A percentile compares a stretch with the other conserved stretches of the same genome.
Conservation (phyloP, 2,329 filamentous ascomycete species). For the Hypoxylon sp. region DNA sequence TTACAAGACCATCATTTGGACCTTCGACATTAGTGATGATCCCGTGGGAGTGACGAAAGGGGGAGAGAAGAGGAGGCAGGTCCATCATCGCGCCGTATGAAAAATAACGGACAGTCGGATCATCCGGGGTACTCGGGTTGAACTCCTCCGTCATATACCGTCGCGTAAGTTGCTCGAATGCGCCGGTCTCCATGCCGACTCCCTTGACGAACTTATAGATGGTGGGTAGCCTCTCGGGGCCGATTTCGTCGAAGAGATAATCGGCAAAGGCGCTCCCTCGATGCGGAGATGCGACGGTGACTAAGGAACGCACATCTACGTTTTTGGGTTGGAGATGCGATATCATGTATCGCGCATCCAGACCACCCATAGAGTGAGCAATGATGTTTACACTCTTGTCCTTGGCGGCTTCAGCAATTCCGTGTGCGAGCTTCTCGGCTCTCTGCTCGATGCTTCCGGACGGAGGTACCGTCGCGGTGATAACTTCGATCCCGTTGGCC, state of each 20-base stretch:
- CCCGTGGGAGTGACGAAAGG: slow-evolving; percentile 62
- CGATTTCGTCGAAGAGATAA: slow-evolving; percentile 58
- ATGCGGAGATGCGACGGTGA: slow-evolving; percentile 65
- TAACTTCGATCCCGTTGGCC: slow-evolving; percentile 62
- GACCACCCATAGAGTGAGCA: slow-evolving; percentile 73
- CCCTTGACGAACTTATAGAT: slow-evolving; percentile 61
- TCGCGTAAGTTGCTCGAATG: slow-evolving; percentile 68
- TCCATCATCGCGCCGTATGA: slow-evolving; percentile 66
- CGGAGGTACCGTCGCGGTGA: slow-evolving; percentile 68
- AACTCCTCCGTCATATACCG: slow-evolving; percentile 67
- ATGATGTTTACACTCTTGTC: slow-evolving; percentile 77
- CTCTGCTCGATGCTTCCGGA: slow-evolving; percentile 68
- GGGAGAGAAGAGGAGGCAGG: slow-evolving; percentile 69
- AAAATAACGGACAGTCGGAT: slow-evolving; percentile 64
- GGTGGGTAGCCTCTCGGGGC: slow-evolving; percentile 60
- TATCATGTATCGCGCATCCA: slow-evolving; percentile 73
- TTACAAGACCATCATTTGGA: slow-evolving; percentile 73
- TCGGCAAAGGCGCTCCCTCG: slow-evolving; percentile 65
- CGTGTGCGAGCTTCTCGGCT: slow-evolving; percentile 63
- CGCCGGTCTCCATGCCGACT: slow-evolving; percentile 64
- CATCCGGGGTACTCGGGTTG: slow-evolving; percentile 65
- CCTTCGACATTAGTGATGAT: slow-evolving; percentile 63
- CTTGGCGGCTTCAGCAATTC: slow-evolving; percentile 58
- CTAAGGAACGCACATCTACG: slow-evolving; percentile 59
- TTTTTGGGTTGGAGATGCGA: slow-evolving; percentile 59